phyloP scores from a whole-genome alignment of 2,329 filamentous ascomycete species.

The Ophiostoma ulmi region DNA sequence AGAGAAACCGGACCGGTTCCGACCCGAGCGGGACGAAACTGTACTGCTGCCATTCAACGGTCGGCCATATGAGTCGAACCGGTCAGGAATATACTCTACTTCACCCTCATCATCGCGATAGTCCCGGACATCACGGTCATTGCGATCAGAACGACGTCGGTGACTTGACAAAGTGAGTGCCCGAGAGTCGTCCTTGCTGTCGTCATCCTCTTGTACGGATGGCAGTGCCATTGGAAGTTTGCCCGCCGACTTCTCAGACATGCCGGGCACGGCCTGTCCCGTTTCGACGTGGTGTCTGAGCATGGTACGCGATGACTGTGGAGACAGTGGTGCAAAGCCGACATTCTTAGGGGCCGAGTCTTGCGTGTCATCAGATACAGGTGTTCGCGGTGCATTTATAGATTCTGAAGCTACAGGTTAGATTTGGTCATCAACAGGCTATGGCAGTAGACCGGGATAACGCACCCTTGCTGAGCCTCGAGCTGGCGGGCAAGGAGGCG shows the following conservation, averaged over 20 bases:
- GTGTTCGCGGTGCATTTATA: conserved; percentile 7
- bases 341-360: conserved; percentile 39
- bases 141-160: not conserved
- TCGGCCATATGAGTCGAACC: conserved; percentile 44
- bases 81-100: conserved; percentile 44
- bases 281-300: conserved; percentile 37
- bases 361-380: conserved; percentile 10
- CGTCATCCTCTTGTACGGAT: not conserved
- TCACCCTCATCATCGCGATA: conserved; percentile 32
- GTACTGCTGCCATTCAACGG: conserved; percentile 35
- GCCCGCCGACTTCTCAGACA: not conserved
- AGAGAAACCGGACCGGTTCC: conserved; percentile 27
- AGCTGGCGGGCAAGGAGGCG: conserved; percentile 14
- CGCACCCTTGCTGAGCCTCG: conserved; percentile 25
- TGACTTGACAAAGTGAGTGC: not conserved
- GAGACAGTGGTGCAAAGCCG: conserved; percentile 46
- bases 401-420: conserved; percentile 14
- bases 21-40: not conserved
- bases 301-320: conserved; percentile 45
- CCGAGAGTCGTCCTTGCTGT: not conserved
- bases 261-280: not conserved
- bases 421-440: conserved; percentile 16
- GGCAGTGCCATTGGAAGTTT: not conserved
- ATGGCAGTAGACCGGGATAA: conserved; percentile 15
- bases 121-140: no score